Base-by-base conservation (phyloP, 1,284 basidiomycete species). In the Phellopilus nigrolimitatus region DNA sequence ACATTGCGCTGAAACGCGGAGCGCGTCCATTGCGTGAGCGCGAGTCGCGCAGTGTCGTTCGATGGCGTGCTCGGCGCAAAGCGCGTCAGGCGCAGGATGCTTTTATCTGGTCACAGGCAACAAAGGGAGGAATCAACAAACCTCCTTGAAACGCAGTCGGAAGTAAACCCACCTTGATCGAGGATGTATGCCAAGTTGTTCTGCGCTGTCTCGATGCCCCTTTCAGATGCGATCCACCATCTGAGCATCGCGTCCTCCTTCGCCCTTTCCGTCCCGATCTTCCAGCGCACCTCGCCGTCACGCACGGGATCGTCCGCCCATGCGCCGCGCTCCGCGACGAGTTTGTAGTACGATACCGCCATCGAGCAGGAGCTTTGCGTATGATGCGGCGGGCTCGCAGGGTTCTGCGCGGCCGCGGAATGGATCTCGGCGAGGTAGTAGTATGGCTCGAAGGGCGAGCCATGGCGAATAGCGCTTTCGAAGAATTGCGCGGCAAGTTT, bases 141-240 rank as follows among this genome's bases (percentile, higher is more conserved):
- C 4, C n/a, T n/a, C 22, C 47, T 21, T 24, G 10, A 28, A 22
- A 42, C 13, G 42, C 12, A 33, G n/a, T 43, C 30, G 3, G 44
- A 36, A 27, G 21, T 42, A 10, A 47, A 39, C 74, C 21, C 50
- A 88, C 90, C 88, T 75, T 94, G 89, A 63, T 97, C 94, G 42
- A 99, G 72, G 52, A 95, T 77, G 65, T 85, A 97, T 0, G 95
- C 97, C 8, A 99, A 72, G 62, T 99, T 99, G 66, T 95, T 98
- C 71, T 98, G 95, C 1, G 92, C 95, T 31, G 86, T 78, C 67
- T 99, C 95, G 47, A 81, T 86, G 0, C 97, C 97, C 57, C 90
- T 74, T 70, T 99, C 97, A 3, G 92, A 92, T 30, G 93, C 88
- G 48, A 97, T 79, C 86, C 90, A 94, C 90, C 94, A 97, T 43